Evolutionary conservation across 495 filamentous ascomycete genomes (phyloP), one percentile per base, ranked within the genome.

Genomic region (Tuber calosporum): DNA sequence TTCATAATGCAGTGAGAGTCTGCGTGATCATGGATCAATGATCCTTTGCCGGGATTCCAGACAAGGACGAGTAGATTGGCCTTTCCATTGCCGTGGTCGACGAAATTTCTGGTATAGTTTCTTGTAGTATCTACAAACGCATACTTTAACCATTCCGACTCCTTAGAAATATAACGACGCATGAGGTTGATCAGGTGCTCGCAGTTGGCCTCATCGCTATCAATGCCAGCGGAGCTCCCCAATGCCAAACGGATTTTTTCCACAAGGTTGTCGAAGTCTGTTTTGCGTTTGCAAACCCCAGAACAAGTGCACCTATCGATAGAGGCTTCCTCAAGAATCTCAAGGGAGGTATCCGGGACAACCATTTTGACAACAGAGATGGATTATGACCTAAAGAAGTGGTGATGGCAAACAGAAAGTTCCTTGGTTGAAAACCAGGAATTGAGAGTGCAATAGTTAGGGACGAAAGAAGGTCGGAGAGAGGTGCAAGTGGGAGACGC

Each of bases 81-180:
- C 81, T 94, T 96, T 38, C 93, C 93, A 80, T 96, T 97, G 4
- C 93, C 92, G 79, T 92, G 89, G 77, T 97, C 92, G 30, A 97
- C 92, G 40, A 97, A 85, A 78, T 97, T 97, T 70, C 94, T 83
- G 1, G 94, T 97, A 82, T 96, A 97, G 1, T 85, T 85, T 75
- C 88, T 85, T 67, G 83, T 88, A 43, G 82, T 71, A 81, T 96
- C 89, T 8, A 83, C 85, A 69, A 93, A 82, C 13, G 91, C 92
- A 82, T 90, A 97, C 72, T 81, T 82, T 30, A 83, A 78, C 94
- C 94, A 97, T 48, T 96, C 90, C 5, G 82, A 77, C 58, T 88
- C 83, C 39, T 88, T 82, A 8, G 90, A 93, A 20, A 82, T 78
- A 80, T 97, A 97, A 34, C 84, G 83, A 67, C 87, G 82, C 92